phyloP scores from a whole-genome alignment of 1,284 basidiomycete species.

The Sanghuangporus baumii region DNA sequence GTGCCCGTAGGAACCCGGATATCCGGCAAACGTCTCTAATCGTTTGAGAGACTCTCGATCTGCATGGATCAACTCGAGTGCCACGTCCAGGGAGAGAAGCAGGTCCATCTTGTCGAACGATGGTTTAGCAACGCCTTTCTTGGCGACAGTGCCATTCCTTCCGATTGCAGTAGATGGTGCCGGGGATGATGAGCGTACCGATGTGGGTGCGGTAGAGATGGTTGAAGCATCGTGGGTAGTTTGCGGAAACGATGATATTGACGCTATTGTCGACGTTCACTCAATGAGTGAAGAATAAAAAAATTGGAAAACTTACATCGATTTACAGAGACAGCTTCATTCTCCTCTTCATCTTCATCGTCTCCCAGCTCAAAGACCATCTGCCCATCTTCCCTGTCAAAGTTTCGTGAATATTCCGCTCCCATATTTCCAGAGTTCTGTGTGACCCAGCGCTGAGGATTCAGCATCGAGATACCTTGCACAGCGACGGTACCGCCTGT shows the following conservation, averaged over 20 bases:
- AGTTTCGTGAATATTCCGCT: slow-evolving; percentile 34
- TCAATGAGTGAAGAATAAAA: background rate
- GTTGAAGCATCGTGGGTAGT: slow-evolving; percentile 16
- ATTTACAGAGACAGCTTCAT: background rate
- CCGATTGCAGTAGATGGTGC: slow-evolving; percentile 6
- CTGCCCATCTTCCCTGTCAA: slow-evolving; percentile 36
- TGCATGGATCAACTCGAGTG: slow-evolving; percentile 88
- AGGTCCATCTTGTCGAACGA: slow-evolving; percentile 71
- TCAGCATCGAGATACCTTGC: slow-evolving; percentile 81
- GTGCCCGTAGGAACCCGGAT: slow-evolving; percentile 78
- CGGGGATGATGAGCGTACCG: slow-evolving; percentile 11
- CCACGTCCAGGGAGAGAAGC: slow-evolving; percentile 86
- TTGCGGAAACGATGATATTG: slow-evolving; percentile 12
- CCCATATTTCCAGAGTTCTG: slow-evolving; percentile 20
- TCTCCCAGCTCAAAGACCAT: slow-evolving; percentile 60
- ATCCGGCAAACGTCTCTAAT: slow-evolving; percentile 83
- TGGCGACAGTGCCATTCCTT: slow-evolving; percentile 17
- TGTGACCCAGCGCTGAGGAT: slow-evolving; percentile 73
- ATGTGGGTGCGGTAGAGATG: slow-evolving; percentile 5
- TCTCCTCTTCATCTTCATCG: slow-evolving; percentile 28
- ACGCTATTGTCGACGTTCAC: slow-evolving; percentile 9
- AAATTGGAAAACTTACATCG: background rate
- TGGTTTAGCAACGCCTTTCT: slow-evolving; percentile 19
- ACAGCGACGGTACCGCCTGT: slow-evolving; percentile 73
- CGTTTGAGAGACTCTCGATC: slow-evolving; percentile 89